Percentiles rank a stretch among this genome's conserved stretches.
Conservation (phyloP, 1,284 basidiomycete species). For the Cystobasidiaceae sp. region DNA sequence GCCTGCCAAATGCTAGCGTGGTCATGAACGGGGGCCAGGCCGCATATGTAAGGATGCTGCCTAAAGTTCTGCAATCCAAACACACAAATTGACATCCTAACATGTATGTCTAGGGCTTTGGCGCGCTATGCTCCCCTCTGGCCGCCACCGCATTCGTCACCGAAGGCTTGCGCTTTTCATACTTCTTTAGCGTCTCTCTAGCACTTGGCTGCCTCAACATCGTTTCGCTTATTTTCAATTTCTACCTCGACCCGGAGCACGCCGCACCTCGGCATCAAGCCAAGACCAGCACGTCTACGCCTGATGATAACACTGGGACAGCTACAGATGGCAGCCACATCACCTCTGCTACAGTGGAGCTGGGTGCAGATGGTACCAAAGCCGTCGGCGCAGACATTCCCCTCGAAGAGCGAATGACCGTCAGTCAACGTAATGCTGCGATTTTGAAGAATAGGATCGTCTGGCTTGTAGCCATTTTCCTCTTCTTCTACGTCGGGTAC, state of each 20-base stretch:
- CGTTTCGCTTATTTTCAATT: slow-evolving; percentile 8
- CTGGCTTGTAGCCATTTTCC: slow-evolving; percentile 25
- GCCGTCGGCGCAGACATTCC: no score
- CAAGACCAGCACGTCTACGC: not conserved
- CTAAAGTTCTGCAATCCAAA: not conserved
- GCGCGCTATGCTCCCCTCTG: slow-evolving; percentile 20
- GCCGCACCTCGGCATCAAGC: no score
- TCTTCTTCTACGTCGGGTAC: slow-evolving; percentile 32
- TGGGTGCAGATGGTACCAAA: not conserved
- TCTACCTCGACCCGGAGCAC: slow-evolving; percentile 24
- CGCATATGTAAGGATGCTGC: slow-evolving; percentile 3
- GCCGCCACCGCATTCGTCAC: slow-evolving; percentile 24
- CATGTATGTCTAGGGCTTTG: slow-evolving; percentile 10
- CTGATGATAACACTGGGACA: not conserved
- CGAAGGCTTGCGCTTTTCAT: slow-evolving; percentile 24
- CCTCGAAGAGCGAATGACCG: slow-evolving; percentile 5
- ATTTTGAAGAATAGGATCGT: slow-evolving; percentile 27
- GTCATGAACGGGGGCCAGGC: slow-evolving; percentile 16
- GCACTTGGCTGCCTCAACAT: not conserved
- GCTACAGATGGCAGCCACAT: slow-evolving; percentile 3
- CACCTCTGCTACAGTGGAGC: not conserved
- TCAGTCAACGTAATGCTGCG: slow-evolving; percentile 9
- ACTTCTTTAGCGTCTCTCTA: slow-evolving; percentile 30
- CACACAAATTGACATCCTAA: not conserved
- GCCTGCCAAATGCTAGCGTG: slow-evolving; percentile 6